Conservation (phyloP, 768 basidiomycete genomes). For the Lactarius deliciosus region DNA sequence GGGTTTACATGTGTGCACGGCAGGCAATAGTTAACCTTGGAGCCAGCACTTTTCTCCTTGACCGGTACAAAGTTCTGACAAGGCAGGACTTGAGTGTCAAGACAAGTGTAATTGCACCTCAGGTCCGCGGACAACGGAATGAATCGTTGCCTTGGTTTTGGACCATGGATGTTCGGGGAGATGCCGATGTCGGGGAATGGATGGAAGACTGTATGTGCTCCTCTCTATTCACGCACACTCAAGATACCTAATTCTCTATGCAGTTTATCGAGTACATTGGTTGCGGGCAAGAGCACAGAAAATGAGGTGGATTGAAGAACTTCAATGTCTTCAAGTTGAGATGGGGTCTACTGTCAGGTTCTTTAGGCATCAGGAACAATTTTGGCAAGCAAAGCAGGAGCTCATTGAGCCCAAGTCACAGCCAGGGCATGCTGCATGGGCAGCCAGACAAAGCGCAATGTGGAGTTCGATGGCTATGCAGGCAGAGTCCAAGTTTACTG, state of each 20-base stretch:
- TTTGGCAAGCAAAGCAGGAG: background rate
- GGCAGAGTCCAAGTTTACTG: background rate
- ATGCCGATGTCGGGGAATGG: too few relatives aligned
- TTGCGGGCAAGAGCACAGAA: background rate
- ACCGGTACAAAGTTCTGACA: background rate
- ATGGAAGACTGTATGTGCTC: too few relatives aligned
- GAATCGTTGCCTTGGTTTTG: too few relatives aligned
- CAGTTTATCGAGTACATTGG: background rate
- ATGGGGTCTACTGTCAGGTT: background rate
- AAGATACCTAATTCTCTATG: too few relatives aligned
- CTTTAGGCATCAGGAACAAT: background rate
- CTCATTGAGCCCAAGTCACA: background rate
- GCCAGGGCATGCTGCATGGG: slow-evolving; percentile 1
- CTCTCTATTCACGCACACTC: too few relatives aligned
- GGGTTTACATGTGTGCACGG: background rate
- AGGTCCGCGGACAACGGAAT: too few relatives aligned
- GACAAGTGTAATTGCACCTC: background rate
- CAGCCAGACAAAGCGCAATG: background rate
- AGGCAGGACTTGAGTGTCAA: too few relatives aligned
- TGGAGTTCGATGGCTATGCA: background rate
- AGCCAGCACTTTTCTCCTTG: background rate
- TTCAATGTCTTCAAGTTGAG: too few relatives aligned
- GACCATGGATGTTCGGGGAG: too few relatives aligned
- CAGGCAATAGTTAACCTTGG: background rate
- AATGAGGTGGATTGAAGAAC: too few relatives aligned